Conservation (phyloP, 352 stramenopile species). For the Pythium plurisporium region DNA sequence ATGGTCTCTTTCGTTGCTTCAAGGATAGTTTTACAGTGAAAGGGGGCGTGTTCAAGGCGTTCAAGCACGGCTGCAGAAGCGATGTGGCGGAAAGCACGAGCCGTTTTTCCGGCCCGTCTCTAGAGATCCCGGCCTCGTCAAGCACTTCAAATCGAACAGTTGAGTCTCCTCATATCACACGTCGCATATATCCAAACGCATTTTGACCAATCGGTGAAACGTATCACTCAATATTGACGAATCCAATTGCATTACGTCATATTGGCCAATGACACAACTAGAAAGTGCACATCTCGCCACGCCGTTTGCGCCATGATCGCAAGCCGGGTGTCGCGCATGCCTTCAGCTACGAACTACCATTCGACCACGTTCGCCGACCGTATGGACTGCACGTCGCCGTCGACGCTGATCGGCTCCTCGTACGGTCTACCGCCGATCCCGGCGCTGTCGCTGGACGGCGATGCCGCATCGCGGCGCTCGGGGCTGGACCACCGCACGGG, state of each 20-base stretch:
- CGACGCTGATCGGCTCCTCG: slow-evolving; percentile 58
- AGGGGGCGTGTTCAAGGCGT: no score
- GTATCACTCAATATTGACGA: not conserved
- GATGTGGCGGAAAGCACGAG: no score
- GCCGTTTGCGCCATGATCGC: slow-evolving; percentile 12
- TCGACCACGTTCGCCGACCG: not conserved
- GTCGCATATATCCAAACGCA: not conserved
- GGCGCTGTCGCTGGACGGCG: slow-evolving; percentile 29
- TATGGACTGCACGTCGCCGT: slow-evolving; percentile 78
- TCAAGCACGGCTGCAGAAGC: no score
- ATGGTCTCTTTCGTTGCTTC: no score
- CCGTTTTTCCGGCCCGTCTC: no score
- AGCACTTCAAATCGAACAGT: not conserved
- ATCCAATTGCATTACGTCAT: not conserved
- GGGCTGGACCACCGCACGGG: slow-evolving; percentile 51
- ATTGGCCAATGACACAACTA: slow-evolving; percentile 1
- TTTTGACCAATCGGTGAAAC: not conserved
- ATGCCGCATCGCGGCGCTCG: slow-evolving; percentile 8
- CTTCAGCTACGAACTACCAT: not conserved
- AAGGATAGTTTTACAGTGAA: no score
- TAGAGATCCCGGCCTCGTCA: no score
- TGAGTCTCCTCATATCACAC: no score
- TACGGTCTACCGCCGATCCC: slow-evolving; percentile 33
- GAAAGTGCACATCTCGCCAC: slow-evolving; percentile 2
- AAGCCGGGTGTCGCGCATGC: not conserved